Base-by-base conservation (phyloP, 116 monocot genomes). In the Iris pallida region DNA sequence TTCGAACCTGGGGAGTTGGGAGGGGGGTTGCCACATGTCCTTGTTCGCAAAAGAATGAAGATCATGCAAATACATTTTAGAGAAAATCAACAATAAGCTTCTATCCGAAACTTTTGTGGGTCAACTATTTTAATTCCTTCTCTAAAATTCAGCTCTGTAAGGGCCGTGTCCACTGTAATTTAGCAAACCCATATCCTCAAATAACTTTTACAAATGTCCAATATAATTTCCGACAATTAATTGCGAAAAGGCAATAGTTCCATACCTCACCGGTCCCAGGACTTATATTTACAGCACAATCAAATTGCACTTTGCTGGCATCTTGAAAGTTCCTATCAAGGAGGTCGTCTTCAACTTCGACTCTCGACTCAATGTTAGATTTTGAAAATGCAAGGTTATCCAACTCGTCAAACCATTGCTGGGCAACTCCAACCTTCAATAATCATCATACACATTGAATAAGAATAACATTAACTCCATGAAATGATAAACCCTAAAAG, bases 371-470 rank as follows among this genome's bases (percentile, higher is more conserved):
- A 16, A 57, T 16, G 16, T 15, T 55, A 13, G 71, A 11, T 13
- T 72, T 64, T 41, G 80, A 64, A 58, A 87, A 91, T 30, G 85
- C 91, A 67, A 95, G 88, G 61, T 88, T 91, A 79, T 95, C 91
- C 70, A 91, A 73, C 72, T 91, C 91, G 75, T 95, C 89, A 45
- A 78, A 95, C 91, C 91, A 95, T 58, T 89, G 83, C 30, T 95
- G 95, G 45, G 95, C 86, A 60, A 86, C 76, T 51, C 95, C 84
- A 61, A 95, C 89, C 95, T 95, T 73, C 30, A 62, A 68, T 2
- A 69, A 4, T 17, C 42, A 13, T 0, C 20, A 54, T 44, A 61
- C 16, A 40, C 15, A 16, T 18, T 47, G 6, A 18, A 30, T 30
- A 30, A 30, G 30, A 30, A 30, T 30, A 30, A 41, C 46, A 73